phyloP scores from a whole-genome alignment of 1,284 basidiomycete species.

The Polyporus tsugae region DNA sequence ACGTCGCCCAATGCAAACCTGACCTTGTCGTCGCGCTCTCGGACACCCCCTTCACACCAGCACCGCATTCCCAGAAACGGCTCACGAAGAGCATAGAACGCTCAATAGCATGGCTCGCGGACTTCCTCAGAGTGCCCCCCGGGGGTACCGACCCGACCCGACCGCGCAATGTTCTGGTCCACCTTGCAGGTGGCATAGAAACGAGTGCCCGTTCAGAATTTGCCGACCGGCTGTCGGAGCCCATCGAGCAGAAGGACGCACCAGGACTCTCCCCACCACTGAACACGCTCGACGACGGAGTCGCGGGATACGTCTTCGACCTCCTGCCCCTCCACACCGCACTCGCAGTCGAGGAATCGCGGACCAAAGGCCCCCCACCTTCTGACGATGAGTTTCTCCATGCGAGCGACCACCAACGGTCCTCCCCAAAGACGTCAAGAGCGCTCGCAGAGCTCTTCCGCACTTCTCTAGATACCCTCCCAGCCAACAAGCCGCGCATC shows the following conservation, averaged over 20 bases:
- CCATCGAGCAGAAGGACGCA: constrained; percentile 62
- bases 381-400: constrained; percentile 16
- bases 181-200: constrained; percentile 70
- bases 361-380: background rate
- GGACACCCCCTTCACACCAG: constrained; percentile 71
- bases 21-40: constrained; percentile 77
- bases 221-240: constrained; percentile 63
- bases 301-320: constrained; percentile 75
- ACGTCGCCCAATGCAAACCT: constrained; percentile 61
- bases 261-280: constrained; percentile 56
- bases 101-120: constrained; percentile 66
- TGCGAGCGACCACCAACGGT: constrained; percentile 25
- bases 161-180: constrained; percentile 54
- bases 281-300: constrained; percentile 67
- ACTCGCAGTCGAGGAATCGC: constrained; percentile 23
- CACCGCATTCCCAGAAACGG: constrained; percentile 76
- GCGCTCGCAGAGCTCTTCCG: constrained; percentile 49
- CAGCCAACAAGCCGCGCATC: constrained; percentile 65
- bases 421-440: constrained; percentile 22
- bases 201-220: constrained; percentile 69
- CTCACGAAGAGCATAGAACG: constrained; percentile 78
- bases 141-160: constrained; percentile 9
- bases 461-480: constrained; percentile 64
- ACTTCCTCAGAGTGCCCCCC: constrained; percentile 48
- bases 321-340: constrained; percentile 60